Percentiles rank a stretch among this genome's conserved stretches.
Evolutionary conservation across 257 asterid genomes (phyloP).

Genomic region (Ballota nigra): DNA sequence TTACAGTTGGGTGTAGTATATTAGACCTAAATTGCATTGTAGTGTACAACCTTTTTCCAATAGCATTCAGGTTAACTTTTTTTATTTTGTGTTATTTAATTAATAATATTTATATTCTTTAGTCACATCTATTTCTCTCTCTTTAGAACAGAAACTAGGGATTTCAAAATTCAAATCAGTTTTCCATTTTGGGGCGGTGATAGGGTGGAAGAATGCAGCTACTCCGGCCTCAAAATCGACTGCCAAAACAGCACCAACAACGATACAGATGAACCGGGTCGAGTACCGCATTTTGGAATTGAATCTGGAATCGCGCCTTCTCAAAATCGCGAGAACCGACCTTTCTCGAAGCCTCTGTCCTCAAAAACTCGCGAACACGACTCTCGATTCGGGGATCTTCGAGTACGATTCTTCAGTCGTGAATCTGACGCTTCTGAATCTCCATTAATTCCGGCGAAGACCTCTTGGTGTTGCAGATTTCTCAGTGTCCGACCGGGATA

Average conservation of each 20-base stretch:
- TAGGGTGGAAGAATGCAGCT: slow-evolving; percentile 53
- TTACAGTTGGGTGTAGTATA: too few species aligned
- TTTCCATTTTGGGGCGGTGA: slow-evolving; percentile 60
- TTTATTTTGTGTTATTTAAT: too few species aligned
- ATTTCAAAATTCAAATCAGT: too few species aligned
- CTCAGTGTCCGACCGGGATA: too few species aligned
- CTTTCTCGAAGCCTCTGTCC: slow-evolving; percentile 39
- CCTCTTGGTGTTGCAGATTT: too few species aligned
- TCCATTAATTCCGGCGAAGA: too few species aligned
- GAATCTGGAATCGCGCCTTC: slow-evolving; percentile 28
- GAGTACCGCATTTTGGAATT: slow-evolving; percentile 40
- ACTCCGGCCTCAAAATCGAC: slow-evolving; percentile 45
- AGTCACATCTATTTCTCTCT: too few species aligned
- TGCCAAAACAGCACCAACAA: slow-evolving; percentile 32
- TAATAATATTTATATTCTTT: too few species aligned
- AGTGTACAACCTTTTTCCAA: too few species aligned
- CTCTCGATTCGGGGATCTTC: slow-evolving; percentile 38
- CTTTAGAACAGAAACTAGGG: too few species aligned
- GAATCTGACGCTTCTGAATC: slow-evolving; percentile 44
- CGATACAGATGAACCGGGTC: slow-evolving; percentile 25
- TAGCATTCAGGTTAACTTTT: too few species aligned
- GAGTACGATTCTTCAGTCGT: slow-evolving; percentile 36
- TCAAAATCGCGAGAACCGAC: slow-evolving; percentile 43
- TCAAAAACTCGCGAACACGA: slow-evolving; percentile 33
- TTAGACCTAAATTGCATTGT: too few species aligned